These are phyloP conservation scores for Tolypocladium sp. DNA, from an alignment of 2,329 filamentous ascomycete species.

Conservation along the genomic window DNA sequence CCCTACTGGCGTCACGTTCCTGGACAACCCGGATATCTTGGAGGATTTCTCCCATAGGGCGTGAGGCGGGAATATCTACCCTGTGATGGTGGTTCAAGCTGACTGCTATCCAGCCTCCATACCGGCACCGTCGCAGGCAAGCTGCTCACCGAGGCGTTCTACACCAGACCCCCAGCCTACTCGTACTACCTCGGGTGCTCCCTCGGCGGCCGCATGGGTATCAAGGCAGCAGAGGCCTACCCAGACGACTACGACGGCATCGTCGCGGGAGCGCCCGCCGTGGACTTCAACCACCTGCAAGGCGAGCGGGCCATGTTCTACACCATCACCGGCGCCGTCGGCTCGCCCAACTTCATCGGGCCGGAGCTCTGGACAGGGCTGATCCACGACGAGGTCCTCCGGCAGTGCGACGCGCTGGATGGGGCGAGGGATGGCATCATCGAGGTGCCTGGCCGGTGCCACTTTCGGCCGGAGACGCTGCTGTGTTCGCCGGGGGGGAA, in stretches of 20 bases:
- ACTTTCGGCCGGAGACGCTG: slow-evolving; percentile 30
- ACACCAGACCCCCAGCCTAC: slow-evolving; percentile 25
- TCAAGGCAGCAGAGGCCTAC: slow-evolving; percentile 42
- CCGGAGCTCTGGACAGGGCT: slow-evolving; percentile 11
- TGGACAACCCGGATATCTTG: slow-evolving; percentile 25
- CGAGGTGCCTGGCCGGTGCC: slow-evolving; percentile 32
- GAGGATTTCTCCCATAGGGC: slow-evolving; percentile 26
- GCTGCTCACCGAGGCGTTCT: slow-evolving; percentile 36
- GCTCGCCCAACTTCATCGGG: slow-evolving; percentile 15
- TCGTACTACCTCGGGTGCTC: slow-evolving; percentile 52
- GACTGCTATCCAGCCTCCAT: slow-evolving; percentile 21
- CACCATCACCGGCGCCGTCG: slow-evolving; percentile 25
- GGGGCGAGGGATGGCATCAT: slow-evolving; percentile 40
- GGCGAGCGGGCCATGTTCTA: slow-evolving; percentile 32
- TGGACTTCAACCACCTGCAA: slow-evolving; percentile 23
- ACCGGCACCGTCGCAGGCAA: slow-evolving; percentile 39
- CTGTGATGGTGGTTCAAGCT: neutral
- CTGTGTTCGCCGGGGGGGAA: slow-evolving; percentile 24
- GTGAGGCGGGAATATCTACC: neutral
- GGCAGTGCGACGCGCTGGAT: slow-evolving; percentile 41
- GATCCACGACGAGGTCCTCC: slow-evolving; percentile 11
- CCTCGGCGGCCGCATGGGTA: slow-evolving; percentile 48
- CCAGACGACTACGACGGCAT: slow-evolving; percentile 51
- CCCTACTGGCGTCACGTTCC: slow-evolving; percentile 19
- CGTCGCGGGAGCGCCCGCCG: slow-evolving; percentile 37